phyloP scores from a whole-genome alignment of 1,139 yeast species.

The Pichia sp. region DNA sequence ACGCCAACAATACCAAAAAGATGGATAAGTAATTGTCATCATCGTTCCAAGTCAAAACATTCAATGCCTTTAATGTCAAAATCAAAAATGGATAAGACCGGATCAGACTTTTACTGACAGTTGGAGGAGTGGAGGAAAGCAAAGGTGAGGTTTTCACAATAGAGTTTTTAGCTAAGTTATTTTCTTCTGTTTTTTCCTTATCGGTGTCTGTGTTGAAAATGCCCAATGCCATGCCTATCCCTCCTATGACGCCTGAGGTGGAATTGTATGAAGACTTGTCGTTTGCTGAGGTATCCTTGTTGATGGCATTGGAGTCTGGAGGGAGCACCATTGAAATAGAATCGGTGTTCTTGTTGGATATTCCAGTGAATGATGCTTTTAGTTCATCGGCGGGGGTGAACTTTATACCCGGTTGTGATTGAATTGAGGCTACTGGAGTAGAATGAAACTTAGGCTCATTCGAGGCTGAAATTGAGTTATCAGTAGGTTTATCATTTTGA shows the following conservation, averaged over 20 bases:
- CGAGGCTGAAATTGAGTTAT: neutral
- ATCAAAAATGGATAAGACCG: constrained; percentile 79
- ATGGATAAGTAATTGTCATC: constrained; percentile 68
- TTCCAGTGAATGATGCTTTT: constrained; percentile 37
- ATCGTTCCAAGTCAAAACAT: constrained; percentile 86
- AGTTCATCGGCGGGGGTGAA: constrained; percentile 31
- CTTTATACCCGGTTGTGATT: constrained; percentile 23
- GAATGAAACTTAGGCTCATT: neutral
- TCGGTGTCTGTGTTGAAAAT: constrained; percentile 2
- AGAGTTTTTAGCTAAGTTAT: neutral
- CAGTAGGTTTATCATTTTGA: neutral
- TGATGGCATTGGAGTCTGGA: constrained; percentile 4
- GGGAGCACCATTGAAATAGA: constrained; percentile 16
- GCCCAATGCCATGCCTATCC: constrained; percentile 12
- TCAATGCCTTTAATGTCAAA: constrained; percentile 61
- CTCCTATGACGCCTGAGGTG: constrained; percentile 4
- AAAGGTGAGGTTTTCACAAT: constrained; percentile 53
- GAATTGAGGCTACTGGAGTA: constrained; percentile 9
- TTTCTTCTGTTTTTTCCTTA: neutral
- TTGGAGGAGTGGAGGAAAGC: constrained; percentile 80
- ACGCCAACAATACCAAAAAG: constrained; percentile 45
- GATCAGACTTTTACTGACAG: constrained; percentile 78
- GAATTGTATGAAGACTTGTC: neutral
- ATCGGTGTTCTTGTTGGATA: constrained; percentile 24
- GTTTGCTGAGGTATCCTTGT: neutral